A percentile compares a stretch with the other conserved stretches of the same genome.
These are phyloP conservation scores for Thermothielavioides terrestris DNA, from an alignment of 495 filamentous ascomycete species.

Conservation along the genomic window DNA sequence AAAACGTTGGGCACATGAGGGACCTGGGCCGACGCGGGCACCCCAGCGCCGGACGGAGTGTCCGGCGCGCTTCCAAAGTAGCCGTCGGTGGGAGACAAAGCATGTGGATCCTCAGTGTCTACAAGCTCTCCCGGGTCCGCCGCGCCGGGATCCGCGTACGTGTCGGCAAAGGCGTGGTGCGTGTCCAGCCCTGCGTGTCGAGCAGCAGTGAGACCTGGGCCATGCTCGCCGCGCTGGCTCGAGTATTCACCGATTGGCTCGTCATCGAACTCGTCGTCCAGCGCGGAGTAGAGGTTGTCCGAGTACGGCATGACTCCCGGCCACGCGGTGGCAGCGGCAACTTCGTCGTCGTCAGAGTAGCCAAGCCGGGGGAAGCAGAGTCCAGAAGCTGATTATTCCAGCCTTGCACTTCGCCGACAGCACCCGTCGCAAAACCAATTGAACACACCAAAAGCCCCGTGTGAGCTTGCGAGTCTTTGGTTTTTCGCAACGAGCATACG, in stretches of 20 bases:
- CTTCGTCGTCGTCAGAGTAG: neutral
- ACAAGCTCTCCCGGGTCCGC: neutral
- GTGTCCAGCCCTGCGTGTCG: neutral
- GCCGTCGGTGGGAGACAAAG: constrained; percentile 36
- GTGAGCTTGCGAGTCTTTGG: neutral
- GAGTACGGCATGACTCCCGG: constrained; percentile 32
- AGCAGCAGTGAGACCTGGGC: neutral
- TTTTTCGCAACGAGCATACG: neutral
- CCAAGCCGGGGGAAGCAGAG: neutral
- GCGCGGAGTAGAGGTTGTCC: constrained; percentile 37
- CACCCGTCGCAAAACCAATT: neutral
- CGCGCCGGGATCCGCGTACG: neutral
- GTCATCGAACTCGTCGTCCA: constrained; percentile 29
- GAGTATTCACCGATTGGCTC: constrained; percentile 9
- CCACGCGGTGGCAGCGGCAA: neutral
- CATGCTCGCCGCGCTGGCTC: neutral
- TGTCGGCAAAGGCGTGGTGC: neutral
- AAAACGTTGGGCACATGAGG: constrained; percentile 35
- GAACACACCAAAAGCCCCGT: neutral
- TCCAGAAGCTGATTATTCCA: constrained; percentile 19
- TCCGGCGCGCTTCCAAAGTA: constrained; percentile 23
- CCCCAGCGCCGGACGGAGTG: neutral
- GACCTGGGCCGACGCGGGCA: constrained; percentile 25
- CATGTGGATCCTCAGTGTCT: constrained; percentile 20
- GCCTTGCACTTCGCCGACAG: neutral